Conservation (phyloP, 768 basidiomycete species). For the Agrocybe chaxingu region DNA sequence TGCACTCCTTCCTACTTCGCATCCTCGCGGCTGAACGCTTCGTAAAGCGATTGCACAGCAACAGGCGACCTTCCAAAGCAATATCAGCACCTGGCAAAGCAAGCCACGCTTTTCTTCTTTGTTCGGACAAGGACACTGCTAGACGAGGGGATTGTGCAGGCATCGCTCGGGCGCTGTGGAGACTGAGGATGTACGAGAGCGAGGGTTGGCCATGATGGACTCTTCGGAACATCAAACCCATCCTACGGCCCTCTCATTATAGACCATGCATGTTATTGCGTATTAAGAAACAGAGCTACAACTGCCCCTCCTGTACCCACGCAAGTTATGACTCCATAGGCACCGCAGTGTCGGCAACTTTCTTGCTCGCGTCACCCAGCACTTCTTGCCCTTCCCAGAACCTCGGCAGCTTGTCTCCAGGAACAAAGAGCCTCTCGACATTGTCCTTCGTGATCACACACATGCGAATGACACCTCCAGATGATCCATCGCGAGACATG, state of each 20-base stretch:
- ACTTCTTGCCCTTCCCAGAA: conserved; percentile 90
- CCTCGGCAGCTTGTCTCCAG: conserved; percentile 83
- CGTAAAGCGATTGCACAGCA: conserved; percentile 20
- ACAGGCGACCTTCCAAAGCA: background rate
- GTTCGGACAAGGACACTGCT: conserved; percentile 45
- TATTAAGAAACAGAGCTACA: conserved; percentile 1
- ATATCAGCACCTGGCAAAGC: conserved; percentile 26
- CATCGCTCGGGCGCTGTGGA: conserved; percentile 74
- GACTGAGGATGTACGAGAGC: conserved; percentile 75
- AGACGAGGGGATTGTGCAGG: conserved; percentile 58
- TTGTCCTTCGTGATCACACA: conserved; percentile 92
- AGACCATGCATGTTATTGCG: background rate
- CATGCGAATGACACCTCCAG: conserved; percentile 97
- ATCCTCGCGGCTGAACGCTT: conserved; percentile 44
- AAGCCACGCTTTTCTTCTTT: conserved; percentile 71
- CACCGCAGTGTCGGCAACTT: conserved; percentile 28
- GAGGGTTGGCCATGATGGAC: conserved; percentile 38
- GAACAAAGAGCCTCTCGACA: conserved; percentile 90
- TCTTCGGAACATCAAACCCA: background rate
- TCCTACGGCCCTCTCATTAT: too few relatives aligned
- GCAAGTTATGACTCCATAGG: conserved; percentile 49
- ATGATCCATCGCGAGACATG: conserved; percentile 97
- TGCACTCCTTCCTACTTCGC: conserved; percentile 46
- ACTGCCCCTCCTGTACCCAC: conserved; percentile 8
- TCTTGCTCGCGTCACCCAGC: conserved; percentile 37